Base-by-base conservation (phyloP, 805 yeast genomes). In the Hanseniaspora osmophila region DNA sequence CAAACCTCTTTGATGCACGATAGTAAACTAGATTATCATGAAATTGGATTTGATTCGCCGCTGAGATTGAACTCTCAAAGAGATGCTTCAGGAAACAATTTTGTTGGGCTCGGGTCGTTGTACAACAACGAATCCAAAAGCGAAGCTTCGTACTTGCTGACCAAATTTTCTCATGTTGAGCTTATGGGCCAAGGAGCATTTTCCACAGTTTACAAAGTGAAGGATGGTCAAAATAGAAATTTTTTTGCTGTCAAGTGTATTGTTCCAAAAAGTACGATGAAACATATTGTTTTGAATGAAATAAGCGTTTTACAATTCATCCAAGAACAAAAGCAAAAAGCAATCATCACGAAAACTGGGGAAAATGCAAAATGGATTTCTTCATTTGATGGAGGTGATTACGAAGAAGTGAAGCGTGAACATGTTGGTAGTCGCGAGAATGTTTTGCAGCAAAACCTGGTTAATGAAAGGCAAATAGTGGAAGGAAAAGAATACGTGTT, bases 221-320 rank as follows among this genome's bases (percentile, higher is more conserved):
- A 77, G 13, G 82, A 78, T 55, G 78, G 78, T 49, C 69, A 71
- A 44, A 71, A 73, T 42, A 78, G 60, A 16, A 59, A 54, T 45
- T 59, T 75, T 54, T 86, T 78, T 61, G 97, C 97, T 0, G 92
- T 92, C 44, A 92, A 92, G 62, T 71, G 95, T 48, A 77, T 92
- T 27, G 85, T 82, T 56, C 74, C 77, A 49, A 73, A 82, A 1
- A 74, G 74, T 15, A 74, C 70, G 54, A 81, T 82, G 40, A 70
- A 80, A 19, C 67, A 71, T 45, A 70, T 85, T 10, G 73, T 80
- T 45, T 60, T 75, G 52, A 80, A 87, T 54, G 95, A 86, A 56
- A 86, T 86, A 44, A 85, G 80, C 48, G 75, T 85, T n/a, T 61
- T 78, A 51, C 67, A 66, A 49, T 60, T 62, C 2, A 51, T 68